Evolutionary conservation across 2,329 filamentous ascomycete species (phyloP).

Genomic region (Leptoxyphium fumago): DNA sequence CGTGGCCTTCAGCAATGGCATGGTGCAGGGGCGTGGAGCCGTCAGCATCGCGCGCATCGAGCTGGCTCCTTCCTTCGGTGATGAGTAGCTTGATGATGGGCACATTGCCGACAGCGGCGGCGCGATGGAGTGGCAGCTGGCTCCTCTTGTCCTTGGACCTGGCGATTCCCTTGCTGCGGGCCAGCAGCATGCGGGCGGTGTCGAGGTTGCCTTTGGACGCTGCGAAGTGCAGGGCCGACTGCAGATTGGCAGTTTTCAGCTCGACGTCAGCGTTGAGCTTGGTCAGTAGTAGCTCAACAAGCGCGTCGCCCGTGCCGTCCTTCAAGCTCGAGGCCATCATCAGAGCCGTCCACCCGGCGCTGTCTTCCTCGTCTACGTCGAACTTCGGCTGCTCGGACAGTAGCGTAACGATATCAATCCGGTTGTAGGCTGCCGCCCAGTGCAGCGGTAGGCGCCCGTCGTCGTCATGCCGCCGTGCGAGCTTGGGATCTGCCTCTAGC

Average conservation of each 20-base stretch:
- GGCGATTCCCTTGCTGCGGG: constrained; percentile 54
- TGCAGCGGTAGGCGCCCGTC: constrained; percentile 85
- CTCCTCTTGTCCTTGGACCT: constrained; percentile 71
- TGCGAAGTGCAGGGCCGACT: constrained; percentile 81
- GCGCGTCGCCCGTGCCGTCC: constrained; percentile 44
- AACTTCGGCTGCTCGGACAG: constrained; percentile 59
- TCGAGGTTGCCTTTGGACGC: constrained; percentile 82
- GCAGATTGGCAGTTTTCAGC: constrained; percentile 56
- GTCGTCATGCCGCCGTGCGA: constrained; percentile 59
- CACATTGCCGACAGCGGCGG: constrained; percentile 77
- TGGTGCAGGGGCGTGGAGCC: constrained; percentile 88
- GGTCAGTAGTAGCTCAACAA: constrained; percentile 52
- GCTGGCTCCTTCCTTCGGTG: constrained; percentile 53
- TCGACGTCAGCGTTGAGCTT: constrained; percentile 56
- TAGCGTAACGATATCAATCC: constrained; percentile 56
- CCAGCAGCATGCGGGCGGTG: constrained; percentile 61
- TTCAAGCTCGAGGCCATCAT: constrained; percentile 70
- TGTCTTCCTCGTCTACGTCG: constrained; percentile 72
- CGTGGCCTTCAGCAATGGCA: constrained; percentile 56
- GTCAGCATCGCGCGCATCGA: constrained; percentile 69
- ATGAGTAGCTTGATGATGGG: constrained; percentile 73
- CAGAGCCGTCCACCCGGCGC: constrained; percentile 65
- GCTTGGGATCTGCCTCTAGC: constrained; percentile 61
- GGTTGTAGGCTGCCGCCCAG: constrained; percentile 83
- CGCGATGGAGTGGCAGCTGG: constrained; percentile 83